Evolutionary conservation across 1,284 basidiomycete genomes (phyloP), one percentile per base, ranked within the genome.

Genomic region (Peniophora sp.): DNA sequence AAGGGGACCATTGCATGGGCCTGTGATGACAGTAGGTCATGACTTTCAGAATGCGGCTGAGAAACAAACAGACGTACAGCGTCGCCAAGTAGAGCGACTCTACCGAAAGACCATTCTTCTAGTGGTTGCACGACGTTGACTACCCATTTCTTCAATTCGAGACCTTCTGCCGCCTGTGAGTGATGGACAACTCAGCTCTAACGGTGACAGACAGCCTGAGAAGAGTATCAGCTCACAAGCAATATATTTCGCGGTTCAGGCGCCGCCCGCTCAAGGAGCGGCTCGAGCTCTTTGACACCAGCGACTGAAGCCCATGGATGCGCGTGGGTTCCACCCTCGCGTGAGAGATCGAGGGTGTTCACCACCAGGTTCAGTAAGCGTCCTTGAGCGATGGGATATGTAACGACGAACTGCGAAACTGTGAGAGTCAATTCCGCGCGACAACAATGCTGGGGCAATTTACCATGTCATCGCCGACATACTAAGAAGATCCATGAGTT

Each of bases 1-100:
- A 65, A 61, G 1, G 65, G 65, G 3, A 59, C 55, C 65, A 67
- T 67, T 1, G 60, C 66, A 50, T 68, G 65, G 3, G 65, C 65
- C 66, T 68, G 25, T n/a, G 19, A 19, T 19, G 19, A 17, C n/a
- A 17, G 19, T 16, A 27, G n/a, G n/a, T n/a, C n/a, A n/a, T n/a
- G n/a, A n/a, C n/a, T n/a, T n/a, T n/a, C n/a, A n/a, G n/a, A n/a
- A n/a, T n/a, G n/a, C n/a, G n/a, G n/a, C n/a, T n/a, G n/a, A n/a
- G n/a, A n/a, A n/a, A n/a, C n/a, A n/a, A n/a, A n/a, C n/a, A n/a
- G n/a, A 24, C 23, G 9, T 9, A 45, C 44, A n/a, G 44, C 44
- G 23, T 45, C 44, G 9, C 44, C 44, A 22, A 45, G 44, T 9
- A 45, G 44, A n/a, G 23, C 20, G 8, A 45, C 23, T 6, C 44